Conservation (phyloP, 1,284 basidiomycete genomes). For the Ustilago vetiveriae region DNA sequence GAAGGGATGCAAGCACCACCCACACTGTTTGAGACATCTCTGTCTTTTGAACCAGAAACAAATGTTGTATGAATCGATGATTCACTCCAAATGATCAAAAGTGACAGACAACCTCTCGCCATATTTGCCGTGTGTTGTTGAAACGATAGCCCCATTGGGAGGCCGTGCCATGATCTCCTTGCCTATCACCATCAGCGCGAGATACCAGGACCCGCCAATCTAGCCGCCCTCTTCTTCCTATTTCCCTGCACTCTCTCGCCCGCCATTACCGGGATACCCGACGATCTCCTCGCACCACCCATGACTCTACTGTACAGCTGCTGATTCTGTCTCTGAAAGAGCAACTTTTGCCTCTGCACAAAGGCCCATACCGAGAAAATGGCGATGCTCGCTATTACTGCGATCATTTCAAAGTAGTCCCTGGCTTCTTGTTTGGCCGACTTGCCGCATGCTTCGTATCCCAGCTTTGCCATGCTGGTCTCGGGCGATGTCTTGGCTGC, state of each 20-base stretch:
- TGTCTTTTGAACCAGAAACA: no score
- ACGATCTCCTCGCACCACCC: conserved; percentile 13
- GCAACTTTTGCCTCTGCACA: conserved; percentile 34
- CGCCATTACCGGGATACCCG: not conserved
- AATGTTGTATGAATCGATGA: no score
- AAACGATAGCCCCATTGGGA: no score
- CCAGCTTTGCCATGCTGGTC: conserved; percentile 7
- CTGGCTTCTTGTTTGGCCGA: conserved; percentile 34
- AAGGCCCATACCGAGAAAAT: conserved; percentile 32
- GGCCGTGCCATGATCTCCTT: not conserved
- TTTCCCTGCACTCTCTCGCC: not conserved
- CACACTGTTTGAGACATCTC: conserved; percentile 10
- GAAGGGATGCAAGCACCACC: conserved; percentile 21
- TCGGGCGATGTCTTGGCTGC: not conserved
- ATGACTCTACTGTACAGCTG: conserved; percentile 18
- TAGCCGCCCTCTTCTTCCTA: conserved; percentile 22
- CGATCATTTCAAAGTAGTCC: conserved; percentile 50
- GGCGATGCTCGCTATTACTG: conserved; percentile 27
- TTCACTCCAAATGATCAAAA: no score
- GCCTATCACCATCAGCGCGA: not conserved
- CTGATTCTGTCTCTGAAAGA: conserved; percentile 28
- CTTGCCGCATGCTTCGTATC: conserved; percentile 49
- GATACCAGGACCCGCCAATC: not conserved
- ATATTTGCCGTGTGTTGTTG: no score
- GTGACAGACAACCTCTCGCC: no score